Evolutionary conservation across 1,139 yeast species (phyloP).

Genomic region (Saccharomyces hybrid): DNA sequence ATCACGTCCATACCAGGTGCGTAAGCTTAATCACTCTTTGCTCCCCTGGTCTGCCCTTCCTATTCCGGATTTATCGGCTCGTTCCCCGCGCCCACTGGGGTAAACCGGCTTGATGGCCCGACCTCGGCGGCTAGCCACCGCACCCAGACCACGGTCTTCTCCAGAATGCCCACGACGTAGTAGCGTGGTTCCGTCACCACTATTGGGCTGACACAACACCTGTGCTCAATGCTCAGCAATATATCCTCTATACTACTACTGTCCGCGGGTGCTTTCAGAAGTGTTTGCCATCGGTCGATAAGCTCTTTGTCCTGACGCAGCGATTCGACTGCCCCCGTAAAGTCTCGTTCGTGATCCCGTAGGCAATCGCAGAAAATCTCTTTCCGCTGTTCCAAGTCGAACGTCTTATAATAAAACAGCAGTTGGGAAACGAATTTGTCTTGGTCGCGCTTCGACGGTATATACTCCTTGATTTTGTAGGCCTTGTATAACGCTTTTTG

Average conservation of each 20-base stretch:
- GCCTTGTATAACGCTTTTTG: constrained; percentile 22
- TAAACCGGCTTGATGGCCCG: neutral
- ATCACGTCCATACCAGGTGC: neutral
- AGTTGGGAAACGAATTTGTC: constrained; percentile 21
- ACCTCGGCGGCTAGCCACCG: constrained; percentile 2
- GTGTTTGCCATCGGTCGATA: neutral
- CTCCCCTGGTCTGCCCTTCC: neutral
- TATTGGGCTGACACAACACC: constrained; percentile 3
- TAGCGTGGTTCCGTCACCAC: constrained; percentile 5
- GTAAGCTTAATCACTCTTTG: neutral
- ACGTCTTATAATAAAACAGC: constrained; percentile 25
- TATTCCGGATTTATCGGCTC: neutral
- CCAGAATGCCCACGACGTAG: constrained; percentile 17
- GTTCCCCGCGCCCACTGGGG: constrained; percentile 1
- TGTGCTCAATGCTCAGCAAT: constrained; percentile 8
- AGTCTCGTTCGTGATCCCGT: neutral
- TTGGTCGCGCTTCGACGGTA: constrained; percentile 19
- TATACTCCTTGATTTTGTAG: constrained; percentile 18
- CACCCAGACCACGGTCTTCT: constrained; percentile 7
- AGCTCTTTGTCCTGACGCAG: neutral
- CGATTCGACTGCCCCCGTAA: neutral
- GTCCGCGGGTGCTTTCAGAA: neutral
- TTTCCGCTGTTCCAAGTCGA: constrained; percentile 14
- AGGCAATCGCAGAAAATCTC: constrained; percentile 12
- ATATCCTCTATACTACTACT: constrained; percentile 6